A percentile compares a stretch with the other conserved stretches of the same genome.
These are phyloP conservation scores for Ogataea angusta DNA, from an alignment of 805 yeast species.

Conservation along the genomic window DNA sequence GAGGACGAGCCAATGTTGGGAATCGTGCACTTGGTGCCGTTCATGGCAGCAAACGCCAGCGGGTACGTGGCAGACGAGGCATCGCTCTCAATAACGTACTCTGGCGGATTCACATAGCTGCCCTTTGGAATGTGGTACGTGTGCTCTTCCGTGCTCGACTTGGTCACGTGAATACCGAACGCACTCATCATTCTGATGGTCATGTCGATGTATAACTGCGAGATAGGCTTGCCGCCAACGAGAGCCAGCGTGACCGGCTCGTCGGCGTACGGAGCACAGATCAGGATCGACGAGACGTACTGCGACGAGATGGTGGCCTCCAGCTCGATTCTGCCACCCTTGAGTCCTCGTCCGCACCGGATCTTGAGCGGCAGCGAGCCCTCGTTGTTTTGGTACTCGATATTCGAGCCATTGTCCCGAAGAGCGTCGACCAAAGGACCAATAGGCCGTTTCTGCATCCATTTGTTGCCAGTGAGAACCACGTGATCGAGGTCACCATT, in stretches of 20 bases:
- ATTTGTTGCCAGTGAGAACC: conserved; percentile 83
- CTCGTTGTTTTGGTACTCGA: conserved; percentile 64
- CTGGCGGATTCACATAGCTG: conserved; percentile 71
- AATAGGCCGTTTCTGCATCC: conserved; percentile 97
- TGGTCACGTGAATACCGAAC: conserved; percentile 77
- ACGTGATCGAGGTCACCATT: conserved; percentile 42
- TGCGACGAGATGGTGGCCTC: conserved; percentile 97
- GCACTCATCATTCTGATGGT: conserved; percentile 91
- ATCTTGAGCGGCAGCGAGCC: conserved; percentile 88
- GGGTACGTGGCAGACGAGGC: conserved; percentile 99
- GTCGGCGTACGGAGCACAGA: conserved; percentile 97
- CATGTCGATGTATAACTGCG: conserved; percentile 95
- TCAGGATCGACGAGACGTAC: conserved; percentile 90
- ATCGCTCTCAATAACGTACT: conserved; percentile 90
- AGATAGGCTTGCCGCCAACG: conserved; percentile 96
- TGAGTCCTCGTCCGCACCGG: conserved; percentile 63
- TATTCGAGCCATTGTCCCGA: conserved; percentile 69
- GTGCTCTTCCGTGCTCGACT: conserved; percentile 66
- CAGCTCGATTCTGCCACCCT: conserved; percentile 89
- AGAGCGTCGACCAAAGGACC: conserved; percentile 95
- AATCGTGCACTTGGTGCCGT: conserved; percentile 87
- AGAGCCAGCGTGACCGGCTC: conserved; percentile 82
- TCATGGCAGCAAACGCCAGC: conserved; percentile 93
- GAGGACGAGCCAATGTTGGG: conserved; percentile 93
- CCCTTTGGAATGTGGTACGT: conserved; percentile 92